Base-by-base conservation (phyloP, 1,139 yeast species). In the Lizanozyma gosingica region DNA sequence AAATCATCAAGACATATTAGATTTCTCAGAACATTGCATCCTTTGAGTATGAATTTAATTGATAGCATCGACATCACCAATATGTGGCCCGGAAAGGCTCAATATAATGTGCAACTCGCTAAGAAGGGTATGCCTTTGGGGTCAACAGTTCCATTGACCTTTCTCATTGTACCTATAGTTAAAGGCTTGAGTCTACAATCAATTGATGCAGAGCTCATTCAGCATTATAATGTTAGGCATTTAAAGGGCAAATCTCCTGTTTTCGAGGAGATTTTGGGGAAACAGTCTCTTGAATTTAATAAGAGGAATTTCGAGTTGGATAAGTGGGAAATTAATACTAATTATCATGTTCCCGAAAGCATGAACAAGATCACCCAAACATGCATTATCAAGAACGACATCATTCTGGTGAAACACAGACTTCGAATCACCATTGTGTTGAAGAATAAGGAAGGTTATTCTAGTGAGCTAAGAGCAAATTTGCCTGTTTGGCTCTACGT, bases 401-500 rank as follows among this genome's bases (percentile, higher is more conserved):
- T 76, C 41, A 63, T 80, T 39, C 71, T 67, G 43, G 82, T 80
- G 4, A 72, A 77, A 43, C 90, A 83, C 55, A 70, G 82, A 48
- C 53, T 83, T 37, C 71, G 81, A 43, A 60, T 81, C 16, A 68
- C 69, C 2, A 70, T 82, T 18, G 75, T 74, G 41, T 56, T 83
- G 37, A 63, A 71, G 22, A 82, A 81, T 52, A 65, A 75, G 2
- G 78, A 73, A 45, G 85, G 86, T 1, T 84, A 79, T 52, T 65
- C 74, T 4, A 78, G 84, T 44, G 90, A 83, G 57, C 59, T 82
- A 27, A 62, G 86, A 37, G 85, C 88, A 2, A 78, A 82, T 37
- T 59, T 83, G 39, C 88, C 90, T 0, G 65, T 83, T 2, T 66
- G 63, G 34, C 55, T 83, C 4, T 83, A 78, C 52, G 64, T 79